Conservation (phyloP, 2,329 filamentous ascomycete species). For the Torrubiella hemipterigena region DNA sequence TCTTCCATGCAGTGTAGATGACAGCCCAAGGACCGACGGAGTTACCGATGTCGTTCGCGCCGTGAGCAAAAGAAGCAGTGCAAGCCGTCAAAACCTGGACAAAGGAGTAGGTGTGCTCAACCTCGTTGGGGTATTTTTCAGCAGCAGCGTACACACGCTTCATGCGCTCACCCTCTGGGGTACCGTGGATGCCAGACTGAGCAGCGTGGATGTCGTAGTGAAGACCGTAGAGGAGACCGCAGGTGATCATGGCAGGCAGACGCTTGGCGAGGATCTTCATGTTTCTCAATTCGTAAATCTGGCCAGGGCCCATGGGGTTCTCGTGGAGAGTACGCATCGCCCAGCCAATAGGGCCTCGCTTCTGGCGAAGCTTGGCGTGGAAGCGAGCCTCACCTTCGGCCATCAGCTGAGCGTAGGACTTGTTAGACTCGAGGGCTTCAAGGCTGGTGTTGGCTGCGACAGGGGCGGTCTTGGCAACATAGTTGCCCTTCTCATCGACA, state of each 20-base stretch:
- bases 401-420: constrained; percentile 50
- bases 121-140: constrained; percentile 55
- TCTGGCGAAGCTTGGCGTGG: constrained; percentile 50
- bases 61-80: constrained; percentile 64
- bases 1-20: constrained; percentile 57
- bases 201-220: constrained; percentile 76
- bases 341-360: constrained; percentile 63
- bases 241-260: constrained; percentile 54
- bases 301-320: constrained; percentile 60
- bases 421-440: constrained; percentile 33
- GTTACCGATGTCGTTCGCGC: constrained; percentile 67
- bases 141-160: constrained; percentile 52
- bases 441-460: constrained; percentile 20
- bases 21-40: constrained; percentile 58
- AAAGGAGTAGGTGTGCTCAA: constrained; percentile 58
- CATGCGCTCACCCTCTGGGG: constrained; percentile 64
- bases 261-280: constrained; percentile 50
- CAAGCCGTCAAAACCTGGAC: constrained; percentile 56
- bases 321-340: constrained; percentile 66
- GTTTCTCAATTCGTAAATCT: constrained; percentile 66
- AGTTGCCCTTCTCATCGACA: constrained; percentile 19
- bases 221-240: constrained; percentile 57
- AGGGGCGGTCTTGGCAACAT: constrained; percentile 16
- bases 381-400: constrained; percentile 43
- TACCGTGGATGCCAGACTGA: constrained; percentile 57